Conservation (phyloP, 2,329 filamentous ascomycete genomes). For the Fusarium illudens region DNA sequence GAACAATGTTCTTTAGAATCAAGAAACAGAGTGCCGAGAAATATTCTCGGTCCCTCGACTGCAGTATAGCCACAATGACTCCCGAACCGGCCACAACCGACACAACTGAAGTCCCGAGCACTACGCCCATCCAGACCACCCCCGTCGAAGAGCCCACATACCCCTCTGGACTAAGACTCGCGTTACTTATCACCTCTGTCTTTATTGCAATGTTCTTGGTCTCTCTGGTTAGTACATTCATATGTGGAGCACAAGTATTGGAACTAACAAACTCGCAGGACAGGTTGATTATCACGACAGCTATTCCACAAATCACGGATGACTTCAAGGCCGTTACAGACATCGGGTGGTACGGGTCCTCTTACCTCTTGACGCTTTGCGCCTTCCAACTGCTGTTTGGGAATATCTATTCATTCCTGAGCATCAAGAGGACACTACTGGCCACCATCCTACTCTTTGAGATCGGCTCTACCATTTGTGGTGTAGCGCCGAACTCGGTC, state of each 20-base stretch:
- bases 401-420: constrained; percentile 54
- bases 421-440: constrained; percentile 39
- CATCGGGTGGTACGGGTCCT: constrained; percentile 46
- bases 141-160: background rate
- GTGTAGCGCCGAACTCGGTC: constrained; percentile 47
- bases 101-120: background rate
- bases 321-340: constrained; percentile 43
- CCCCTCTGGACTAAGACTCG: constrained; percentile 1
- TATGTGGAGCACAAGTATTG: background rate
- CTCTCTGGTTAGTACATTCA: background rate
- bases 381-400: constrained; percentile 50
- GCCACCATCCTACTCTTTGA: constrained; percentile 39
- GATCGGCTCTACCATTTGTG: constrained; percentile 46
- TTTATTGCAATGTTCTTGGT: constrained; percentile 16
- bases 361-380: constrained; percentile 50
- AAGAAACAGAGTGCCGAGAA: rapidly evolving
- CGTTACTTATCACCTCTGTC: background rate
- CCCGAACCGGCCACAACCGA: background rate
- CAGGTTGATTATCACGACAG: constrained; percentile 49
- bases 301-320: constrained; percentile 45
- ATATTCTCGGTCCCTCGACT: rapidly evolving
- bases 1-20: background rate
- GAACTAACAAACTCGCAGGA: constrained; percentile 35
- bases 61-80: background rate
- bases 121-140: too few relatives aligned